These are phyloP conservation scores for Pyricularia grisea DNA, from an alignment of 2,329 filamentous ascomycete genomes.

Conservation along the genomic window DNA sequence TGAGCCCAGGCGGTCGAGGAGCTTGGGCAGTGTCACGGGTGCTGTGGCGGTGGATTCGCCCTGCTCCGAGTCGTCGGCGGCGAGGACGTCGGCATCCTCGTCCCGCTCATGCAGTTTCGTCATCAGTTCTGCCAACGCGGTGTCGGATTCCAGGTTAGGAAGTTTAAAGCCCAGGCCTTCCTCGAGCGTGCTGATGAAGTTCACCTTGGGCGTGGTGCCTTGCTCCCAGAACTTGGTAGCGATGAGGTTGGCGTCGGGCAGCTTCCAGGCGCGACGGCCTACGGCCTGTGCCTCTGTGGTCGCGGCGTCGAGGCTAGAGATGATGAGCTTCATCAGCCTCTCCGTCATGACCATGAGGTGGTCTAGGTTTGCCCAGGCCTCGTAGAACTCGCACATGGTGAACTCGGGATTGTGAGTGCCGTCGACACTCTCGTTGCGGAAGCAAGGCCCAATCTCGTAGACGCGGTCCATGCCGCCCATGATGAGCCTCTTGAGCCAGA, in stretches of 20 bases:
- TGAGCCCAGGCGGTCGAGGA: conserved; percentile 74
- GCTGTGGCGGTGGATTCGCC: conserved; percentile 45
- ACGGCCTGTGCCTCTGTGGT: conserved; percentile 13
- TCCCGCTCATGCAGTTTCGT: conserved; percentile 18
- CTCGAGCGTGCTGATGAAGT: conserved; percentile 78
- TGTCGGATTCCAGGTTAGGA: conserved; percentile 47
- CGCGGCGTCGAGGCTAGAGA: conserved; percentile 37
- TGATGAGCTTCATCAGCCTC: conserved; percentile 53
- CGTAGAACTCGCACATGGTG: conserved; percentile 95
- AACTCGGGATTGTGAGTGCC: conserved; percentile 95
- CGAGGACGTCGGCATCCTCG: neutral
- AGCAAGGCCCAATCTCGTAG: conserved; percentile 87
- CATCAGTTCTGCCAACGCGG: conserved; percentile 50
- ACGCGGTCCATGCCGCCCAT: conserved; percentile 81
- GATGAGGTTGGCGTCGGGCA: neutral
- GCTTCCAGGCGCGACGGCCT: neutral
- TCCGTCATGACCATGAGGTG: conserved; percentile 72
- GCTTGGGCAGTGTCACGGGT: conserved; percentile 45
- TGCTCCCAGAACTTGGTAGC: conserved; percentile 6
- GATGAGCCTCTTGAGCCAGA: conserved; percentile 89
- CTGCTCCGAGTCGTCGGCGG: conserved; percentile 30
- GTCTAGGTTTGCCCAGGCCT: conserved; percentile 68
- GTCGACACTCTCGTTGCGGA: conserved; percentile 90
- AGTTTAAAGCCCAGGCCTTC: conserved; percentile 53
- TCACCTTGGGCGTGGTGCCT: conserved; percentile 53